A percentile compares a stretch with the other conserved stretches of the same genome.
phyloP scores from a whole-genome alignment of 75 land plant species.

The Azolla pinnata region DNA sequence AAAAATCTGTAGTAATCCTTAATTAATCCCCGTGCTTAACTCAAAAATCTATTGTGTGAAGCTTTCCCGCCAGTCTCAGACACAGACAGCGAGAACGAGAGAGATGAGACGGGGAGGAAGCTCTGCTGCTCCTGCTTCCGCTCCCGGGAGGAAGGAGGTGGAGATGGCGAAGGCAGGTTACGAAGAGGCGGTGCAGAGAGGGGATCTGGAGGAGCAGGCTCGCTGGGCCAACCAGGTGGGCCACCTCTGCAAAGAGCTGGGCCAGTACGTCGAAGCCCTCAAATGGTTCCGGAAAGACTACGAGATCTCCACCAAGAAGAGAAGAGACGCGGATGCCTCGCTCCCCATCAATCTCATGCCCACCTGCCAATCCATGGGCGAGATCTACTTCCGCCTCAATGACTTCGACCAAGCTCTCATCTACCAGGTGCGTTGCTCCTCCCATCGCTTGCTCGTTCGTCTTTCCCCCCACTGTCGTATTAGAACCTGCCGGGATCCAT shows the following conservation, averaged over 20 bases:
- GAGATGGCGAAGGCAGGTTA: constrained; percentile 54
- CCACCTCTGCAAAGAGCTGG: constrained; percentile 57
- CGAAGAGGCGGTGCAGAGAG: constrained; percentile 46
- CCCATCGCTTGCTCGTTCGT: neutral
- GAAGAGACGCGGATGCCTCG: constrained; percentile 13
- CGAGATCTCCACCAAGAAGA: constrained; percentile 56
- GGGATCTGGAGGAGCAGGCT: constrained; percentile 82
- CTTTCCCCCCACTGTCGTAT: neutral
- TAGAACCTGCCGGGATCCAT: too few species aligned
- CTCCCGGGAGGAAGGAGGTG: constrained; percentile 11
- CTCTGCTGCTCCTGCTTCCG: neutral
- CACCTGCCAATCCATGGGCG: constrained; percentile 94
- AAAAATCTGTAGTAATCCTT: too few species aligned
- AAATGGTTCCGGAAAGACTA: constrained; percentile 84
- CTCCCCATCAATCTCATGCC: constrained; percentile 63
- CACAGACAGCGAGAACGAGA: too few species aligned
- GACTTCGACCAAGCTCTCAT: constrained; percentile 56
- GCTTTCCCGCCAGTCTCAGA: too few species aligned
- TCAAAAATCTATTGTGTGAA: too few species aligned
- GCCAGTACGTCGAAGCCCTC: constrained; percentile 89
- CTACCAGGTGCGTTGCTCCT: constrained; percentile 51
- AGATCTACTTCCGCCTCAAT: constrained; percentile 57
- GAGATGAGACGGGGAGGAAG: neutral
- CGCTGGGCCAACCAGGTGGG: constrained; percentile 97
- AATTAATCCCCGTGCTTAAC: too few species aligned